Percentiles rank a stretch among this genome's conserved stretches.
Conservation (phyloP, 768 basidiomycete species). For the Suillus spraguei region DNA sequence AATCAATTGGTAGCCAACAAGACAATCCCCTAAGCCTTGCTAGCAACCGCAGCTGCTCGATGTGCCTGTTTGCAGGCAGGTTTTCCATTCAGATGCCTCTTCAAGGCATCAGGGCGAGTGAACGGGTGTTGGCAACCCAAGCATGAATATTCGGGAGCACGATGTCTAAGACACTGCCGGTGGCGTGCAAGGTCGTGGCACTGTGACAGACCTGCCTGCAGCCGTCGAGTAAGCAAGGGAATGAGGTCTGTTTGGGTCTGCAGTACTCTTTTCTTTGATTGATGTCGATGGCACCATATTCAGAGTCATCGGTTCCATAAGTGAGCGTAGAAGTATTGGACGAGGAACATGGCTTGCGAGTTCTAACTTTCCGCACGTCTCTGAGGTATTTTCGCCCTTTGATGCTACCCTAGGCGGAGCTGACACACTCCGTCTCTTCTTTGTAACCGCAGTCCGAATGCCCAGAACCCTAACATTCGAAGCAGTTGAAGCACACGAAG, state of each 20-base stretch:
- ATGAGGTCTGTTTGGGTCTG: conserved; percentile 18
- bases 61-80: conserved; percentile 29
- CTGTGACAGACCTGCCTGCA: conserved; percentile 33
- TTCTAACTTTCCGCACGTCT: not conserved
- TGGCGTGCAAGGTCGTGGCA: conserved; percentile 31
- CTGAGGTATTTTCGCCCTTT: conserved; percentile 12
- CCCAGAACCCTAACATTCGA: conserved; percentile 8
- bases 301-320: not conserved
- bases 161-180: conserved; percentile 32
- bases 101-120: conserved; percentile 34
- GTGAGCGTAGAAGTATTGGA: not conserved
- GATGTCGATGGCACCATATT: not conserved
- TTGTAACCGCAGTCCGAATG: not conserved
- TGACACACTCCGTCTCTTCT: not conserved
- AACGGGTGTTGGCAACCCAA: conserved; percentile 29
- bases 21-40: not conserved
- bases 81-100: conserved; percentile 35
- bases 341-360: conserved; percentile 1
- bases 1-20: not conserved
- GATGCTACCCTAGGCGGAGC: conserved; percentile 8
- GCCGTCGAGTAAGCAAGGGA: conserved; percentile 24
- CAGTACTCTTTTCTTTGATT: not conserved
- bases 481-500: conserved; percentile 27
- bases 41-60: conserved; percentile 15
- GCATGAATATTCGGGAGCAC: conserved; percentile 24